phyloP scores from a whole-genome alignment of 352 stramenopile species.

The Pythium pyrilobum region DNA sequence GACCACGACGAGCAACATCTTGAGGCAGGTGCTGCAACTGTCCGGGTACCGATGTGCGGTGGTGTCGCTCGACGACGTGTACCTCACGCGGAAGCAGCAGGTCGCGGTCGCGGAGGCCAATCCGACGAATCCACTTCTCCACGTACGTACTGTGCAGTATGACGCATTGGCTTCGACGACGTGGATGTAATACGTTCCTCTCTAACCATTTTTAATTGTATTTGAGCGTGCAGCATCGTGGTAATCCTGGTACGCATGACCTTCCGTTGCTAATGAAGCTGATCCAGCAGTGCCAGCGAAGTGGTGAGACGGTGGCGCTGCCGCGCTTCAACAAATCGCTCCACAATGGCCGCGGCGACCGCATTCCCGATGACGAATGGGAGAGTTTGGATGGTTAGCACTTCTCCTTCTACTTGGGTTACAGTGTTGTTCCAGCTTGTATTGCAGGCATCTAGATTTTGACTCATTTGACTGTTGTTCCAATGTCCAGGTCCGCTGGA shows the following conservation, averaged over 20 bases:
- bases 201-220: neutral
- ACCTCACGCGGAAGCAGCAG: slow-evolving; percentile 63
- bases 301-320: slow-evolving; percentile 33
- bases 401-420: no score
- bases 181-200: neutral
- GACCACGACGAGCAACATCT: slow-evolving; percentile 69
- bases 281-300: slow-evolving; percentile 51
- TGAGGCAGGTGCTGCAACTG: slow-evolving; percentile 51
- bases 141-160: no score
- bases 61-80: slow-evolving; percentile 83
- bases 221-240: slow-evolving; percentile 46
- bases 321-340: slow-evolving; percentile 82
- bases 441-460: neutral
- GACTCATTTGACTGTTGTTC: neutral
- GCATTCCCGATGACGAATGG: slow-evolving; percentile 51
- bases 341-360: slow-evolving; percentile 66
- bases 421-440: slow-evolving; percentile 1
- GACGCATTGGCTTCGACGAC: no score
- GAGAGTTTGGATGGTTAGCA: slow-evolving; percentile 43
- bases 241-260: slow-evolving; percentile 81
- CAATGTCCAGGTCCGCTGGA: slow-evolving; percentile 54
- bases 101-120: slow-evolving; percentile 53
- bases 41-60: slow-evolving; percentile 61
- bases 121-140: slow-evolving; percentile 63
- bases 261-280: slow-evolving; percentile 56